Evolutionary conservation across 345 rosid genomes (phyloP).

Genomic region (Excoecaria cochinchinensis): DNA sequence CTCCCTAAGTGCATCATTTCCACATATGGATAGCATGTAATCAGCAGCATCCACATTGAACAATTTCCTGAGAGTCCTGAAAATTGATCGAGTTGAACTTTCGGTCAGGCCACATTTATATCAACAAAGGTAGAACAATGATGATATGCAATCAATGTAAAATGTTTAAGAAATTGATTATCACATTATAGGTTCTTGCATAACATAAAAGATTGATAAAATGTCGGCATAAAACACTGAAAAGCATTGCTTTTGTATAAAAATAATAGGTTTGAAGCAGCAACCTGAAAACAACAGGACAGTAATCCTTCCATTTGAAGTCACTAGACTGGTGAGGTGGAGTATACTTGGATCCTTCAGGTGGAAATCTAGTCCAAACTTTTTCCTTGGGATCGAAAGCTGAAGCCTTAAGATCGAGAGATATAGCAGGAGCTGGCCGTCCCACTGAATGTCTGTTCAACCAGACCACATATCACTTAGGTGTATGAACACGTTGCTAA

Average conservation of each 20-base stretch:
- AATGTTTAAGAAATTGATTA: background rate
- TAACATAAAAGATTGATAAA: no score
- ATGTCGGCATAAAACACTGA: no score
- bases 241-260: background rate
- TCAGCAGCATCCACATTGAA: constrained; percentile 94
- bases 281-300: constrained; percentile 96
- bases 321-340: constrained; percentile 93
- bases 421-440: constrained; percentile 81
- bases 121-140: background rate
- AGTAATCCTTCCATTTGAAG: constrained; percentile 96
- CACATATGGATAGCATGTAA: constrained; percentile 95
- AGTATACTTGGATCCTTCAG: constrained; percentile 91
- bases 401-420: constrained; percentile 83
- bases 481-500: background rate
- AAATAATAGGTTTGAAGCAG: constrained; percentile 5
- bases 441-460: constrained; percentile 82
- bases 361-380: constrained; percentile 94
- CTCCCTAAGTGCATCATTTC: constrained; percentile 93
- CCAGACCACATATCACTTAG: constrained; percentile 12
- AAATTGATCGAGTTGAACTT: constrained; percentile 10
- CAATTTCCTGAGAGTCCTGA: constrained; percentile 91
- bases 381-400: constrained; percentile 93
- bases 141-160: background rate
- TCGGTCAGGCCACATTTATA: constrained; percentile 6
- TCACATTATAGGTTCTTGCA: no score